Conservation (phyloP, 495 filamentous ascomycete species). For the Pyrenopolyporus hunteri region DNA sequence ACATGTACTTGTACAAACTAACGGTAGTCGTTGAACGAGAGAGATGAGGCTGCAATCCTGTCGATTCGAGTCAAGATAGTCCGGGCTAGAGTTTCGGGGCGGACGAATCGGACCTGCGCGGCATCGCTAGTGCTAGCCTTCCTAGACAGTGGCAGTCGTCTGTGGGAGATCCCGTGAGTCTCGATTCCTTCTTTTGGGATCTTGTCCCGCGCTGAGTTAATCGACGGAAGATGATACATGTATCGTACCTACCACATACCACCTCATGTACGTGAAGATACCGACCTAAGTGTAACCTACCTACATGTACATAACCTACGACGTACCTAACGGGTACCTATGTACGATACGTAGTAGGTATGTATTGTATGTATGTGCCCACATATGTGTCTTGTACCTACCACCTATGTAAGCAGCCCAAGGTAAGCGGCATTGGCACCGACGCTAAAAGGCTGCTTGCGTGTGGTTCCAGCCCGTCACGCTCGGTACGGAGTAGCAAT, state of each 20-base stretch:
- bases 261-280: not conserved
- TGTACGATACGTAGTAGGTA: no score
- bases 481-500: slow-evolving; percentile 25
- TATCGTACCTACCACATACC: not conserved
- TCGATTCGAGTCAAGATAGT: slow-evolving; percentile 12
- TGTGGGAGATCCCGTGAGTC: not conserved
- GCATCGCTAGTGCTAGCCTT: slow-evolving; percentile 15
- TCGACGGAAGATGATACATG: not conserved
- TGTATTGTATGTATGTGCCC: not conserved
- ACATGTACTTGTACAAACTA: no score
- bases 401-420: slow-evolving; percentile 10
- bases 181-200: no score
- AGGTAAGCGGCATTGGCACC: slow-evolving; percentile 29
- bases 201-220: no score
- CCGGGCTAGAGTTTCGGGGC: slow-evolving; percentile 5
- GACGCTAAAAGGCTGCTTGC: slow-evolving; percentile 29
- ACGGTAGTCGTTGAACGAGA: no score
- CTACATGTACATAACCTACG: not conserved
- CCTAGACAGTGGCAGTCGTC: slow-evolving; percentile 10
- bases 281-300: no score
- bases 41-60: not conserved
- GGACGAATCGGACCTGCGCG: slow-evolving; percentile 15
- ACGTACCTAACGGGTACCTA: no score
- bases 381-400: no score
- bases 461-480: slow-evolving; percentile 15